Conservation (phyloP, 768 basidiomycete genomes). For the Pleurotus cornucopiae region DNA sequence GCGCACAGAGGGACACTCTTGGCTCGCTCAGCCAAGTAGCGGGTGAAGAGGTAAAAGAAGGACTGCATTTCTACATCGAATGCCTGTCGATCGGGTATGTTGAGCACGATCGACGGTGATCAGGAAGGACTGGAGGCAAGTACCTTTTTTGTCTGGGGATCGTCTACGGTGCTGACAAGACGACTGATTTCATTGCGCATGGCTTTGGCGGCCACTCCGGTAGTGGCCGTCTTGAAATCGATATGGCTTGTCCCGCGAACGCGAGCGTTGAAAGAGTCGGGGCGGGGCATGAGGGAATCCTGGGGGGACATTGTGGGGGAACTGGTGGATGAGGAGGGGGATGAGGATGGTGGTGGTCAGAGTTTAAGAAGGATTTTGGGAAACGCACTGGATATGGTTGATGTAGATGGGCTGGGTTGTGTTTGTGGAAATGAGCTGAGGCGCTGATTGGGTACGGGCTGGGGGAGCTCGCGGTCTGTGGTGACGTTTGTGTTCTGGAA, state of each 20-base stretch:
- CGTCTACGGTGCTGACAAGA: slow-evolving; percentile 83
- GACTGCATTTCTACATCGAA: slow-evolving; percentile 96
- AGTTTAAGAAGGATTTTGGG: slow-evolving; percentile 12
- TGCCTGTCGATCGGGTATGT: slow-evolving; percentile 40
- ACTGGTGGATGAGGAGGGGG: slow-evolving; percentile 9
- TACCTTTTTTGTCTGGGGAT: slow-evolving; percentile 81
- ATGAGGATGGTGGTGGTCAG: slow-evolving; percentile 12
- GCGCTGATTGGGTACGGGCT: slow-evolving; percentile 45
- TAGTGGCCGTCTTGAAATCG: slow-evolving; percentile 98
- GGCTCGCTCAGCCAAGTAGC: slow-evolving; percentile 87
- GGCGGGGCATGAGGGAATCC: slow-evolving; percentile 50
- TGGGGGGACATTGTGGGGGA: slow-evolving; percentile 44
- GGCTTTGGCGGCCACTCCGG: slow-evolving; percentile 88
- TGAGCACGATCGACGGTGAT: slow-evolving; percentile 15
- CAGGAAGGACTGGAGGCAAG: slow-evolving; percentile 7
- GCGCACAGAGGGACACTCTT: slow-evolving; percentile 82
- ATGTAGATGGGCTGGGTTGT: slow-evolving; percentile 60
- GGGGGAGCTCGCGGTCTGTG: slow-evolving; percentile 48
- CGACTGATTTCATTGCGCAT: slow-evolving; percentile 98
- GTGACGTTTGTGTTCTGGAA: slow-evolving; percentile 54
- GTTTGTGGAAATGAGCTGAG: slow-evolving; percentile 60
- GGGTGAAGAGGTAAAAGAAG: slow-evolving; percentile 94
- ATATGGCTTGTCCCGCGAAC: slow-evolving; percentile 77
- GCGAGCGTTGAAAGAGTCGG: slow-evolving; percentile 67
- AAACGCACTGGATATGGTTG: slow-evolving; percentile 37